Conservation (phyloP, 805 yeast species). For the Ogataea methylovora region DNA sequence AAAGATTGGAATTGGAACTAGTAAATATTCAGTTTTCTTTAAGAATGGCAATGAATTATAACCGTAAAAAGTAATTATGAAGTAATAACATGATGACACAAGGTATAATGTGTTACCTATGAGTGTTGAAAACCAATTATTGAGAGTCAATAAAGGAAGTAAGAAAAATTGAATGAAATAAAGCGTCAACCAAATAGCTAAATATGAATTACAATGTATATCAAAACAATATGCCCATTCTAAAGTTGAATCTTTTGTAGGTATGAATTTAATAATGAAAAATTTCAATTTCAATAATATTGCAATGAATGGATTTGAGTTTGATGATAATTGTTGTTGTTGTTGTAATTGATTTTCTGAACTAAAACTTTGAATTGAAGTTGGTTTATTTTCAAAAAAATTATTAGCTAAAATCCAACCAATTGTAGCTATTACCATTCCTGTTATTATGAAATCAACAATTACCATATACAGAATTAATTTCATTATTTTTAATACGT, state of each 20-base stretch:
- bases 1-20: constrained; percentile 58
- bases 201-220: constrained; percentile 85
- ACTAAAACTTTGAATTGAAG: background rate
- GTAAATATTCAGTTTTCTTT: constrained; percentile 52
- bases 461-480: constrained; percentile 77
- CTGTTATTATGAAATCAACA: constrained; percentile 71
- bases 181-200: constrained; percentile 68
- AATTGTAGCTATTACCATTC: constrained; percentile 59
- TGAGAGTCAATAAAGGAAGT: constrained; percentile 61
- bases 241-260: constrained; percentile 33
- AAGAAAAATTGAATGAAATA: constrained; percentile 70
- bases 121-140: constrained; percentile 59
- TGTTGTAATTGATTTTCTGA: background rate
- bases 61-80: constrained; percentile 81
- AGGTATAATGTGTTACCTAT: constrained; percentile 77
- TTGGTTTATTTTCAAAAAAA: constrained; percentile 39
- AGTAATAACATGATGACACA: constrained; percentile 67
- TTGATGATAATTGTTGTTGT: background rate
- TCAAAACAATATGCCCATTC: constrained; percentile 97
- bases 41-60: constrained; percentile 67
- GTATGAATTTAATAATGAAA: constrained; percentile 19
- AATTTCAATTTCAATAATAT: background rate
- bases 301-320: background rate
- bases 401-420: constrained; percentile 69
- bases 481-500: constrained; percentile 50